Percentiles rank a stretch among this genome's conserved stretches.
These are phyloP conservation scores for Teunomyces funiuensis DNA, from an alignment of 805 yeast genomes.

Conservation along the genomic window DNA sequence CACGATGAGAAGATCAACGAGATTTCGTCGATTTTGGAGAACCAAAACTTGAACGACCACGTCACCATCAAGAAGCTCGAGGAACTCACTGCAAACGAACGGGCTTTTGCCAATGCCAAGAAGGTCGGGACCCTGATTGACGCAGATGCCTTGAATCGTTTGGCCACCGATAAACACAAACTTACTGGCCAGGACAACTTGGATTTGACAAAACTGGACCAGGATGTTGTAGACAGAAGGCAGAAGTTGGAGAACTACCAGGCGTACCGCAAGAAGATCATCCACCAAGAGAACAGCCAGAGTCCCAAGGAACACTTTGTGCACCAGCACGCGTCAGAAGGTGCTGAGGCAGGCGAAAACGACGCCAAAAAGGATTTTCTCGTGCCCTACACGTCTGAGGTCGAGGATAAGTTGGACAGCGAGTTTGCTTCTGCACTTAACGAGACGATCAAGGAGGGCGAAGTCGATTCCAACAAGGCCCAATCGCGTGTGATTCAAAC, in stretches of 20 bases:
- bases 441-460: slow-evolving; percentile 54
- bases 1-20: slow-evolving; percentile 42
- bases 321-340: slow-evolving; percentile 1
- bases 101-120: slow-evolving; percentile 59
- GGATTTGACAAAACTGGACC: slow-evolving; percentile 44
- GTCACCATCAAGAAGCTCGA: slow-evolving; percentile 51
- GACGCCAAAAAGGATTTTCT: slow-evolving; percentile 28
- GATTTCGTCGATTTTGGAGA: slow-evolving; percentile 35
- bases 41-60: slow-evolving; percentile 44
- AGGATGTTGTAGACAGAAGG: slow-evolving; percentile 47
- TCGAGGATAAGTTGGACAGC: slow-evolving; percentile 62
- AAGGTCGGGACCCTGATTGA: slow-evolving; percentile 40
- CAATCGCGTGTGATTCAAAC: slow-evolving; percentile 67
- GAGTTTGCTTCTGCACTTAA: slow-evolving; percentile 56
- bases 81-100: slow-evolving; percentile 55
- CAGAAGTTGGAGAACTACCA: slow-evolving; percentile 58
- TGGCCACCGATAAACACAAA: slow-evolving; percentile 37
- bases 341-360: slow-evolving; percentile 9
- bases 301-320: slow-evolving; percentile 3
- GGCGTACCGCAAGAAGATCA: slow-evolving; percentile 56
- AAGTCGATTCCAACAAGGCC: slow-evolving; percentile 50
- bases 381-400: slow-evolving; percentile 69
- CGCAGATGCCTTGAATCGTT: slow-evolving; percentile 29
- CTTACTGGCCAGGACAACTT: slow-evolving; percentile 44
- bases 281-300: slow-evolving; percentile 46